phyloP scores from a whole-genome alignment of 2,329 filamentous ascomycete genomes.

The Cytospora mali region DNA sequence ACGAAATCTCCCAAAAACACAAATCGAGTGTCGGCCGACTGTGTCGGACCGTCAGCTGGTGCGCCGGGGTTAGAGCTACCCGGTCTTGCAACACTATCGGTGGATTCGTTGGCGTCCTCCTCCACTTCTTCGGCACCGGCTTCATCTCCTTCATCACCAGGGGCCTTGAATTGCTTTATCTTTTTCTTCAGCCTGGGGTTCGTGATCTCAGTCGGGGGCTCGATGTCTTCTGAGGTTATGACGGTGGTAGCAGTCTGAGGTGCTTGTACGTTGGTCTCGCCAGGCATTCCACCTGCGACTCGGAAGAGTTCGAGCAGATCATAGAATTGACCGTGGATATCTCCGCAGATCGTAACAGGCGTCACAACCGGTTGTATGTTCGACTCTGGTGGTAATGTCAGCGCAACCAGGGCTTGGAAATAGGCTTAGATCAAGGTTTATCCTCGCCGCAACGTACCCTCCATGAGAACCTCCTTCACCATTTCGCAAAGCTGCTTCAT shows the following conservation, averaged over 20 bases:
- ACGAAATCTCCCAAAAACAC: constrained; percentile 86
- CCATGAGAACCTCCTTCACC: constrained; percentile 98
- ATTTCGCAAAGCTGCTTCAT: constrained; percentile 99
- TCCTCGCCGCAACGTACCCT: constrained; percentile 62
- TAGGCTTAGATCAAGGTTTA: not conserved
- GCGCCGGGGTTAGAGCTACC: constrained; percentile 37
- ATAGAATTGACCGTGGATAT: constrained; percentile 99
- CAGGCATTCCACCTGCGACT: constrained; percentile 95
- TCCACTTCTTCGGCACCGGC: constrained; percentile 48
- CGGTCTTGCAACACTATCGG: constrained; percentile 50
- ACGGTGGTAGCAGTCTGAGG: constrained; percentile 71
- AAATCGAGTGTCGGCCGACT: constrained; percentile 59
- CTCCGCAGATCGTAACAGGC: constrained; percentile 94
- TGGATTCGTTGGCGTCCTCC: constrained; percentile 50
- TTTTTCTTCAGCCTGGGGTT: constrained; percentile 86
- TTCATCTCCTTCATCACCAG: constrained; percentile 33
- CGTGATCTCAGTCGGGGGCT: constrained; percentile 86
- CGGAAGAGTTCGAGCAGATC: constrained; percentile 96
- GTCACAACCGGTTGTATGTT: constrained; percentile 98
- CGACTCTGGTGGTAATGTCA: constrained; percentile 65
- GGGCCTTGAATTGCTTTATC: constrained; percentile 66
- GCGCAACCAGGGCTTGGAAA: not conserved
- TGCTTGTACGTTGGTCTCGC: constrained; percentile 70
- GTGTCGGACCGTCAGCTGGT: constrained; percentile 42
- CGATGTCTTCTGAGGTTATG: constrained; percentile 89